Evolutionary conservation across 2,329 filamentous ascomycete genomes (phyloP), one percentile per base, ranked within the genome.

Genomic region (Botrytis cinerea): DNA sequence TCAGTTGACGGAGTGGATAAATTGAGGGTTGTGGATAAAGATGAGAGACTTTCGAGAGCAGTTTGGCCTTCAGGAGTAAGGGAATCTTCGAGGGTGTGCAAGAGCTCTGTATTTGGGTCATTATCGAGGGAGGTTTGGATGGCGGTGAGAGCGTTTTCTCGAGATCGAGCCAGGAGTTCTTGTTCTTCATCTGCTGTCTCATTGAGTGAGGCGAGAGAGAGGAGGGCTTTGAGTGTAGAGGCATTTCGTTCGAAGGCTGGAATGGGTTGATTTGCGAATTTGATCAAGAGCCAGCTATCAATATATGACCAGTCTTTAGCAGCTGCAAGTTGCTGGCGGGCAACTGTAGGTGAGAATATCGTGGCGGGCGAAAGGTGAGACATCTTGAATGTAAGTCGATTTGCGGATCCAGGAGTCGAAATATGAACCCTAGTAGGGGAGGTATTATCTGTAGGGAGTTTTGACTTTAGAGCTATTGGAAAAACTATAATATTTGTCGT

Each of bases 221-320:
- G 87, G 6, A 97, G 86, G 1, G 87, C 90, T 76, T 90, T 91
- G 68, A 97, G 86, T 0, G 95, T 98, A 63, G 95, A 92, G 45
- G 91, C 87, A 80, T 96, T 98, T 78, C 94, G 91, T 83, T 98
- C 95, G 81, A 97, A 97, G 0, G 86, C 81, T 0, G 94, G 94
- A 0, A 91, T 84, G 0, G 87, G 81, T 63, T 87, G 88, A 45
- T 88, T 87, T 62, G 87, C 86, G 77, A 92, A 93, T 80, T 92
- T 92, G 74, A 88, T 87, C 63, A 87, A 85, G 18, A 98, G 89
- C 95, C 95, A 98, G 78, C 86, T 85, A 82, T 97, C 94, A 77
- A 98, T 88, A 77, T 93, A 94, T 72, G 90, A 91, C 95, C 95
- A 98, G 83, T 98, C 95, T 80, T 95, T 95, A 64, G 94, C 93